Base-by-base conservation (phyloP, 2,329 filamentous ascomycete species). In the Tolypocladium guangdongense region DNA sequence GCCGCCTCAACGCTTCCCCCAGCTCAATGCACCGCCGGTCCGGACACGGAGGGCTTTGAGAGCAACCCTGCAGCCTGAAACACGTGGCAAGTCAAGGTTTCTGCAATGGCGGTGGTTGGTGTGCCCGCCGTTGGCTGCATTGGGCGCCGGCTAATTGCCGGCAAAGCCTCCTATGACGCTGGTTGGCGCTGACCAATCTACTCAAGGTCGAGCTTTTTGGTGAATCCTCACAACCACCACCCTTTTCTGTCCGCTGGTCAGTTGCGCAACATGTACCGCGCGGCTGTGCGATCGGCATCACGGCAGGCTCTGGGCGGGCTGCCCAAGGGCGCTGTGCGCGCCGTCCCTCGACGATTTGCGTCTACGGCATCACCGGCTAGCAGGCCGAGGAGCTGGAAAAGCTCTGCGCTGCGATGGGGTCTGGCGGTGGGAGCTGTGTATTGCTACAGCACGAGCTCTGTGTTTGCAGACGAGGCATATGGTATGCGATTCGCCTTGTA, bases 371-470 rank as follows among this genome's bases (percentile, higher is more conserved):
- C 66, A 14, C 68, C 86, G 4, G 76, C 82, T 59, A 74, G 81
- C 64, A 88, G 83, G 73, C 82, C 82, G 63, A 76, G 89, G 68
- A 87, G 84, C 67, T 96, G 89, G 88, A 95, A 91, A 78, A 86
- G 83, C 68, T 78, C 83, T 51, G 78, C 78, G 4, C 68, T 81
- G 63, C 81, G 92, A 74, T 86, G 90, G 81, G 88, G 83, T 59
- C 66, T 93, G 53, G 91, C 89, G 0, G 78, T 76, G 55, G 89
- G 80, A 22, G 83, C 86, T 47, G 74, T 97, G 50, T 99, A 97
- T 74, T 96, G 88, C 71, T 99, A 97, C 71, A 95, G 90, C 75
- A 96, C 90, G 8, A 92, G 86, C 64, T 81, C 84, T 52, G 77
- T 90, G 24, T 97, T 97, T 69, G 88, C 90, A 18, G 89, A 96